Evolutionary conservation across 495 filamentous ascomycete species (phyloP).

Genomic region (Astrothelium subdiscretum): DNA sequence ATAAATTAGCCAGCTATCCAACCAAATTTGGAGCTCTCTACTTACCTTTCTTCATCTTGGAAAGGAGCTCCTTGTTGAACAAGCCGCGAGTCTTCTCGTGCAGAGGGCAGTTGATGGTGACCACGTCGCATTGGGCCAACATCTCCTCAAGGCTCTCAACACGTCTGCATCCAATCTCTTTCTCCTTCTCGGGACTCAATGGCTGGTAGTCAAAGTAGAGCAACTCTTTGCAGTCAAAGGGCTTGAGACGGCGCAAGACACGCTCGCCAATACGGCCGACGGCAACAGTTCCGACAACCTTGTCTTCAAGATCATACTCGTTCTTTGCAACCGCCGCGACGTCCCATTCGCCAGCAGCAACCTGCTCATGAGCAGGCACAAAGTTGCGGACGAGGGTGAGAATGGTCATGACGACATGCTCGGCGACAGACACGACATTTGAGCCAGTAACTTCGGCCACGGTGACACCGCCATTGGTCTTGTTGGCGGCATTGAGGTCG

Average conservation of each 20-base stretch:
- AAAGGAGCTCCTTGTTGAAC: constrained; percentile 99
- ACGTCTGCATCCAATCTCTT: constrained; percentile 90
- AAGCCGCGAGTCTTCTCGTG: constrained; percentile 93
- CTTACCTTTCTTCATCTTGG: constrained; percentile 96
- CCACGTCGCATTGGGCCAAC: constrained; percentile 89
- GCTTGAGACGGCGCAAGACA: constrained; percentile 84
- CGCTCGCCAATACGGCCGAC: constrained; percentile 97
- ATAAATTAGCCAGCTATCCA: not conserved
- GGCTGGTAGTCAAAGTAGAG: constrained; percentile 99
- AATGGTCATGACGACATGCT: constrained; percentile 96
- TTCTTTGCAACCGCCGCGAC: constrained; percentile 94
- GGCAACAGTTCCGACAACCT: constrained; percentile 95
- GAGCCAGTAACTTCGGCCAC: constrained; percentile 90
- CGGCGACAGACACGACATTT: constrained; percentile 36
- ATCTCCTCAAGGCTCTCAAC: constrained; percentile 87
- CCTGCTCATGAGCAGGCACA: constrained; percentile 91
- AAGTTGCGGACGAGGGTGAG: constrained; percentile 94
- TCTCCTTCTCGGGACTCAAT: constrained; percentile 71
- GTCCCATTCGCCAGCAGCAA: constrained; percentile 81
- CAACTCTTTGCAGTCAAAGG: constrained; percentile 99
- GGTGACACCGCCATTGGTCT: constrained; percentile 94
- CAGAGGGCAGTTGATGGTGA: constrained; percentile 98
- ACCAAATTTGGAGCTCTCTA: not conserved
- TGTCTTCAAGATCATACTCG: constrained; percentile 92
- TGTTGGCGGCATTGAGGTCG: constrained; percentile 93